Base-by-base conservation (phyloP, 768 basidiomycete genomes). In the Kondoa subrosea region DNA sequence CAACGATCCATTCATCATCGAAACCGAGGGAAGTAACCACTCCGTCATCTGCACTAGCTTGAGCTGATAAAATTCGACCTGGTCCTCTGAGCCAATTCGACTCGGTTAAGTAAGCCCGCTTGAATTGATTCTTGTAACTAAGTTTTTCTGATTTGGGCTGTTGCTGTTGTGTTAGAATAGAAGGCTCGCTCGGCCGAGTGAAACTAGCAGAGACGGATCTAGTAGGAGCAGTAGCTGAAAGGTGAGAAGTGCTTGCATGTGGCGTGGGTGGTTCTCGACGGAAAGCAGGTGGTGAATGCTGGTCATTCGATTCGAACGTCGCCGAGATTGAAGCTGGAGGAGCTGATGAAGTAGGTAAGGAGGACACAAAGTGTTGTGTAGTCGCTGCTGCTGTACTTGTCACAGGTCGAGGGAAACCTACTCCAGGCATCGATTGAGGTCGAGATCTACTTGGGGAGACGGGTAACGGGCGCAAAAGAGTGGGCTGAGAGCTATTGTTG, bases 11-110 rank as follows among this genome's bases (percentile, higher is more conserved):
- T 58, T 87, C 83, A 15, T 80, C 77, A 77, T 93, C 89, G 62
- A 96, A 79, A 0, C 91, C 88, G 26, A 92, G 81, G 2, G 87
- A 88, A 0, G 93, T 95, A 30, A 96, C 87, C 32, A 89, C 86
- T 17, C 85, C 85, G 34, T 81, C 79, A 67, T 82, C 83, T 73
- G 78, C 75, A 34, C 76, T 76, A 67, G 76, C 77, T 74, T 89
- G 87, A 0, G 83, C 80, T 2, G 83, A 83, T 8, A 92, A 80
- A 2, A 90, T 76, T 4, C 80, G 80, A 1, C 89, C 89, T 12
- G 74, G 74, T 1, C 87, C 87, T 34, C 81, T 80, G 16, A 86
- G 82, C 88, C 91, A 91, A 72, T 88, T 87, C 50, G 83, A 82
- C 77, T 87, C 89, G 32, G 85, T 87, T 16, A 83, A 79, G 74